phyloP scores from a whole-genome alignment of 345 rosid species.

The Rhizophora apiculata region DNA sequence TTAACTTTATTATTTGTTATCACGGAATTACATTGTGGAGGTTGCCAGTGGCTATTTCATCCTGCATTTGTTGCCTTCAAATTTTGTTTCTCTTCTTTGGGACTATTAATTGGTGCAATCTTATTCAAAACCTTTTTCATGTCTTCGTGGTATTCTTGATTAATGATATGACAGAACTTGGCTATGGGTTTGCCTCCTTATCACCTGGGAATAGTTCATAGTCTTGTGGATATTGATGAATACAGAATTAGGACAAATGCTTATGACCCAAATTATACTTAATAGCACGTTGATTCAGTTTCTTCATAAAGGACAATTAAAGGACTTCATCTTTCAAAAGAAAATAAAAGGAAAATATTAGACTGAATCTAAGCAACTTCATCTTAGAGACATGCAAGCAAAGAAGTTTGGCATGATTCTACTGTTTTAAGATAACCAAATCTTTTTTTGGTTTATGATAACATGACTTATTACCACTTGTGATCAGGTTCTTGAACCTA shows the following conservation, averaged over 20 bases:
- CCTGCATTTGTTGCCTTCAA: too few relatives aligned
- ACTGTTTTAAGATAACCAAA: not conserved
- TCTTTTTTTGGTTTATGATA: constrained; percentile 7
- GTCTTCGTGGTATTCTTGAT: not conserved
- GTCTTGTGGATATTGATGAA: not conserved
- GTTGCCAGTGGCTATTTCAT: not conserved
- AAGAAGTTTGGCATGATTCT: not conserved
- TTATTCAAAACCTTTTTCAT: not conserved
- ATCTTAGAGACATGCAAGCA: not conserved
- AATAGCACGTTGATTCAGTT: not conserved
- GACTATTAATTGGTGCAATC: not conserved
- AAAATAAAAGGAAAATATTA: not conserved
- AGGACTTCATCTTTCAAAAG: too few relatives aligned
- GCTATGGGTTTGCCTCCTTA: not conserved
- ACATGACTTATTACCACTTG: constrained; percentile 2
- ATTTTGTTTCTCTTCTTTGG: not conserved
- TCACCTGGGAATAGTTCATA: not conserved
- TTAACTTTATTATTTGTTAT: constrained; percentile 13
- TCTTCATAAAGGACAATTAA: too few relatives aligned
- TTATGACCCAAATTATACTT: not conserved
- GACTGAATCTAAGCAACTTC: not conserved
- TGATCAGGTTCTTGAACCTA: constrained; percentile 93
- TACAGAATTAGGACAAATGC: not conserved
- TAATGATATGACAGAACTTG: not conserved
- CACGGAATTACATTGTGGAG: not conserved